These are phyloP conservation scores for Dothidotthia symphoricarpi DNA, from an alignment of 2,329 filamentous ascomycete species.

Conservation along the genomic window DNA sequence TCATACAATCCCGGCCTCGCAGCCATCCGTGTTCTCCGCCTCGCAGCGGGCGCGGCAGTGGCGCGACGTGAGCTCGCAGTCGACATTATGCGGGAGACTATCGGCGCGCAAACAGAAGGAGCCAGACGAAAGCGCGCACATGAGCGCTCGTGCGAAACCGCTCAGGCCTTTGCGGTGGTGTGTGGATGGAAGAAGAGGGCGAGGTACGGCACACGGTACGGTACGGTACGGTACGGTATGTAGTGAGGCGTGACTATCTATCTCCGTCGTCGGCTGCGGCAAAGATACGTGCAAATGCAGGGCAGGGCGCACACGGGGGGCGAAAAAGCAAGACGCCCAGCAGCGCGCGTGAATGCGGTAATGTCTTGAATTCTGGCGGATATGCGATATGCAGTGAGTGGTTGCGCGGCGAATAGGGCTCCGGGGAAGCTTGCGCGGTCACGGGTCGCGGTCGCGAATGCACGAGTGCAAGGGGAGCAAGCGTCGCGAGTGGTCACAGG, in stretches of 20 bases:
- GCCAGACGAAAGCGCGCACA: conserved; percentile 39
- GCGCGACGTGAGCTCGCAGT: conserved; percentile 35
- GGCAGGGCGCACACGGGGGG: too few relatives aligned
- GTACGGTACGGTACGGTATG: too few relatives aligned
- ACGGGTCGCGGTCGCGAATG: not conserved
- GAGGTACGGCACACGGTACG: conserved; percentile 2
- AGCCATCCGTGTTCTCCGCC: conserved; percentile 35
- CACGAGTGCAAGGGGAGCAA: not conserved
- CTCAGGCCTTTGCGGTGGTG: too few relatives aligned
- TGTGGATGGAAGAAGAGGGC: conserved; percentile 4
- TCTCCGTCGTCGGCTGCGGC: too few relatives aligned
- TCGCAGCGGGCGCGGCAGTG: conserved; percentile 34
- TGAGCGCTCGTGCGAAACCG: conserved; percentile 36
- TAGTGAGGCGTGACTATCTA: conserved; percentile 22
- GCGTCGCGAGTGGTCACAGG: too few relatives aligned
- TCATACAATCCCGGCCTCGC: conserved; percentile 39
- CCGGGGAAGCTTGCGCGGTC: too few relatives aligned
- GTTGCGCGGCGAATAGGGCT: too few relatives aligned
- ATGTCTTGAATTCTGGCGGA: too few relatives aligned
- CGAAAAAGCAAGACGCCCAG: too few relatives aligned
- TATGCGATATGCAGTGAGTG: too few relatives aligned
- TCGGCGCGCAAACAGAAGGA: conserved; percentile 39
- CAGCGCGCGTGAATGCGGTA: too few relatives aligned
- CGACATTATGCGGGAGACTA: conserved; percentile 36
- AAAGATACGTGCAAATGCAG: too few relatives aligned